Percentiles rank a stretch among this genome's conserved stretches.
These are phyloP conservation scores for Quercus glauca DNA, from an alignment of 306 rosid species.

Conservation along the genomic window DNA sequence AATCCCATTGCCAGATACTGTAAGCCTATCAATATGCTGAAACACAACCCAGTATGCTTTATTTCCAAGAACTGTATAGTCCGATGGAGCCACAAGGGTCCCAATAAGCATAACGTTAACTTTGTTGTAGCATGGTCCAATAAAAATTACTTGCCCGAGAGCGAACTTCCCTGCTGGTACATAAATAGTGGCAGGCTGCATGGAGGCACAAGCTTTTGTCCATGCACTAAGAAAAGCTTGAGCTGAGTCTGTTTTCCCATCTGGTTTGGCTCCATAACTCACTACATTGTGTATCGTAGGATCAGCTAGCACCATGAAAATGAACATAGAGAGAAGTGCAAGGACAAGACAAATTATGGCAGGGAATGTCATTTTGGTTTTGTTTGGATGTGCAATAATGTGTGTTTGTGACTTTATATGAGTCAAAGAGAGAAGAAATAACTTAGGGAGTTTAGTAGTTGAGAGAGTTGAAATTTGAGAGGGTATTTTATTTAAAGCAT, in stretches of 20 bases:
- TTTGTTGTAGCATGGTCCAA: slow-evolving; percentile 40
- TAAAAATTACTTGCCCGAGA: slow-evolving; percentile 26
- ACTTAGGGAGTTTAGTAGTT: background rate
- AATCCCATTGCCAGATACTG: slow-evolving; percentile 30
- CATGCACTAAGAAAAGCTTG: slow-evolving; percentile 37
- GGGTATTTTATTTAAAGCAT: slow-evolving; percentile 24
- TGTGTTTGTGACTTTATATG: background rate
- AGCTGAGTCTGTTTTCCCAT: slow-evolving; percentile 35
- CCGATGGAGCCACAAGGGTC: slow-evolving; percentile 41
- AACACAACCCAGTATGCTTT: slow-evolving; percentile 38
- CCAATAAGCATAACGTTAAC: slow-evolving; percentile 35
- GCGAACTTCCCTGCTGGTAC: slow-evolving; percentile 45
- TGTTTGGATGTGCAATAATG: background rate
- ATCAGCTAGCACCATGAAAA: background rate
- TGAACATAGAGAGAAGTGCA: slow-evolving; percentile 1
- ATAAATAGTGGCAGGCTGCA: slow-evolving; percentile 24
- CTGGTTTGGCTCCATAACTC: slow-evolving; percentile 29
- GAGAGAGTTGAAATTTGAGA: slow-evolving; percentile 16
- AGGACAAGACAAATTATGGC: background rate
- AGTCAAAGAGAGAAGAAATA: background rate
- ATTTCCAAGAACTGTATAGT: slow-evolving; percentile 37
- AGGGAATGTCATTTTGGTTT: slow-evolving; percentile 7
- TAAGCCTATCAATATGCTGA: slow-evolving; percentile 29
- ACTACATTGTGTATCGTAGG: slow-evolving; percentile 20
- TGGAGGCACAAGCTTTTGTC: slow-evolving; percentile 40